phyloP scores from a whole-genome alignment of 306 rosid species.

The Cercis canadensis region DNA sequence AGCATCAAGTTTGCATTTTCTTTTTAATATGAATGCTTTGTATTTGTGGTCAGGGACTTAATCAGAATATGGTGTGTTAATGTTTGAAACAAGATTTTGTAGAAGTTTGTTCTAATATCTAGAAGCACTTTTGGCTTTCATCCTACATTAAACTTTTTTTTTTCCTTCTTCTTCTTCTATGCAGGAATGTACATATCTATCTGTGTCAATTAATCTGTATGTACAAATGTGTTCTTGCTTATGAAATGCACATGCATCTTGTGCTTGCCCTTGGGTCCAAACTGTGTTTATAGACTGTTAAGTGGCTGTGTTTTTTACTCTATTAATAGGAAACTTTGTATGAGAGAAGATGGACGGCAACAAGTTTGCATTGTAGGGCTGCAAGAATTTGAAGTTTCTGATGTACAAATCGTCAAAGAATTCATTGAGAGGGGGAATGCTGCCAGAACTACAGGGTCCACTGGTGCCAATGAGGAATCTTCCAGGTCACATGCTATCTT shows the following conservation, averaged over 20 bases:
- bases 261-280: slow-evolving; percentile 21
- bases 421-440: slow-evolving; percentile 94
- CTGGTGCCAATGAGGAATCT: slow-evolving; percentile 99
- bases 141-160: not conserved
- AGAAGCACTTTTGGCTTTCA: slow-evolving; percentile 7
- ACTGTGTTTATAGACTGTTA: slow-evolving; percentile 30
- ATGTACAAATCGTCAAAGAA: slow-evolving; percentile 91
- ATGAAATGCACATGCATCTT: slow-evolving; percentile 26
- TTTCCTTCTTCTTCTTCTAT: slow-evolving; percentile 9
- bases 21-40: slow-evolving; percentile 10
- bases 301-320: slow-evolving; percentile 24
- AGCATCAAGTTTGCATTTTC: slow-evolving; percentile 21
- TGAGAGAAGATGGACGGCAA: slow-evolving; percentile 98
- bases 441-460: slow-evolving; percentile 96
- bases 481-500: slow-evolving; percentile 99
- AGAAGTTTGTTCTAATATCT: not conserved
- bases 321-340: slow-evolving; percentile 82
- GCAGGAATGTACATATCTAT: slow-evolving; percentile 20
- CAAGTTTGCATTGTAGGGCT: slow-evolving; percentile 99
- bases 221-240: slow-evolving; percentile 16
- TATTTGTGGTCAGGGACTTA: slow-evolving; percentile 30
- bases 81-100: not conserved
- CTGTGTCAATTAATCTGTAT: slow-evolving; percentile 20
- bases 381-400: slow-evolving; percentile 99
- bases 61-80: slow-evolving; percentile 22